Percentiles rank a stretch among this genome's conserved stretches.
Evolutionary conservation across 2,329 filamentous ascomycete species (phyloP).

Genomic region (Aspergillus brunneoviolaceus): DNA sequence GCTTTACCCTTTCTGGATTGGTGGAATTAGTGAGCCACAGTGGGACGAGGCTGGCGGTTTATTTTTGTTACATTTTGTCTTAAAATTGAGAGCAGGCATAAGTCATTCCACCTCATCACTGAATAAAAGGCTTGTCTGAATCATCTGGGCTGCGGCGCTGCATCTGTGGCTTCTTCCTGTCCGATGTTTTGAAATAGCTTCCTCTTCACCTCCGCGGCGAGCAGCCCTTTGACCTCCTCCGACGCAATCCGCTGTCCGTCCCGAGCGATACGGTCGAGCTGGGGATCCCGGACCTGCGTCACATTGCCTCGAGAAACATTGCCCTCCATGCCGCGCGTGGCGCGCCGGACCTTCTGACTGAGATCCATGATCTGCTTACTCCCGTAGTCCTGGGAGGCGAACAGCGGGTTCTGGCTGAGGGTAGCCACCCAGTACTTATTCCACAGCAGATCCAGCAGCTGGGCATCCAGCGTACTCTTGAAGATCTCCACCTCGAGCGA

Average conservation of each 20-base stretch:
- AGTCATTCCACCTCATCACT: slow-evolving; percentile 5
- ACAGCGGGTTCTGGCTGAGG: slow-evolving; percentile 82
- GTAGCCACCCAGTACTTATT: slow-evolving; percentile 98
- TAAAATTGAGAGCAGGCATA: not conserved
- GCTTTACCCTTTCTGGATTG: not conserved
- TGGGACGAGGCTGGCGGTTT: not conserved
- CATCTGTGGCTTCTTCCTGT: slow-evolving; percentile 20
- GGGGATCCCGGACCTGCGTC: slow-evolving; percentile 41
- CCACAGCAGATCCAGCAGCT: slow-evolving; percentile 86
- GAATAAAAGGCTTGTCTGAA: not conserved
- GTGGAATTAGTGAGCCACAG: not conserved
- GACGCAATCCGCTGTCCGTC: slow-evolving; percentile 59
- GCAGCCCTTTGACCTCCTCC: slow-evolving; percentile 52
- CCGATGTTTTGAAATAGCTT: slow-evolving; percentile 50
- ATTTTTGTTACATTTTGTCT: not conserved
- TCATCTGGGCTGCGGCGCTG: slow-evolving; percentile 8
- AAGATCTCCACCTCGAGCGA: slow-evolving; percentile 87
- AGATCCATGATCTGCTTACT: slow-evolving; percentile 91
- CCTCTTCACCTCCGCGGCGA: slow-evolving; percentile 53
- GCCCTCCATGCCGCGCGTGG: slow-evolving; percentile 47
- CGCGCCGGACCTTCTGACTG: slow-evolving; percentile 74
- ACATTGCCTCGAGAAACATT: slow-evolving; percentile 29
- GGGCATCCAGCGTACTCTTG: slow-evolving; percentile 86
- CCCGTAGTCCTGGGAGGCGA: slow-evolving; percentile 89
- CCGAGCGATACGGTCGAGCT: slow-evolving; percentile 54